Base-by-base conservation (phyloP, 2,329 filamentous ascomycete species). In the Aureobasidium lini region DNA sequence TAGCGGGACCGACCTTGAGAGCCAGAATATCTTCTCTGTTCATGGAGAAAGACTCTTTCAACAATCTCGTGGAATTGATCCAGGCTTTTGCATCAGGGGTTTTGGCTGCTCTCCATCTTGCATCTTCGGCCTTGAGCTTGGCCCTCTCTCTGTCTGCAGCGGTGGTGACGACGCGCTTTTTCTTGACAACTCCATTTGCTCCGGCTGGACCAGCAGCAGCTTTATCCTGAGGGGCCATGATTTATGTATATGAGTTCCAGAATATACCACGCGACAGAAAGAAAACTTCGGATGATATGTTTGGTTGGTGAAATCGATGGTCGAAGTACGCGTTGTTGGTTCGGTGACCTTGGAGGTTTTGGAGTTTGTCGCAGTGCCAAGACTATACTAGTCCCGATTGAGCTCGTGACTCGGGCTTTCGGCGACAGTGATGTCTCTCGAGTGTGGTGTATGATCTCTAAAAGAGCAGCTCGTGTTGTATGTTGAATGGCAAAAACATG, bases 271-370 rank as follows among this genome's bases (percentile, higher is more conserved):
- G 46, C 46, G 32, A n/a, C 23, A n/a, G 18, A 3, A 6, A 11
- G 6, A 29, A 52, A 40, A 52, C 48, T 52, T 6, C 2, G 29
- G 48, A 40, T 28, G n/a, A 9, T 37, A 43, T 46, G 40, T 13
- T 44, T 46, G 50, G 8, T 13, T 31, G 18, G 10, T 32, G 18
- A 3, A 15, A 16, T 15, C 32, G 50, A n/a, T 39, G 28, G 37
- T 15, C 16, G n/a, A 42, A 53, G 50, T 56, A 36, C 52, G 52
- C 15, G 40, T 56, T 46, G 52, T 56, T 56, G 52, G 39, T 18
- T 43, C 40, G 39, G 52, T 56, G 52, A 56, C 52, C 52, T 56
- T 44, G 52, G 52, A 56, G 28, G 40, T 32, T 47, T 47, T 47
- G 11, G 37, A 13, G 15, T 40, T 40, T n/a, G 10, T 13, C 37